Evolutionary conservation across 768 basidiomycete genomes (phyloP).

Genomic region (Auricularia sp.): DNA sequence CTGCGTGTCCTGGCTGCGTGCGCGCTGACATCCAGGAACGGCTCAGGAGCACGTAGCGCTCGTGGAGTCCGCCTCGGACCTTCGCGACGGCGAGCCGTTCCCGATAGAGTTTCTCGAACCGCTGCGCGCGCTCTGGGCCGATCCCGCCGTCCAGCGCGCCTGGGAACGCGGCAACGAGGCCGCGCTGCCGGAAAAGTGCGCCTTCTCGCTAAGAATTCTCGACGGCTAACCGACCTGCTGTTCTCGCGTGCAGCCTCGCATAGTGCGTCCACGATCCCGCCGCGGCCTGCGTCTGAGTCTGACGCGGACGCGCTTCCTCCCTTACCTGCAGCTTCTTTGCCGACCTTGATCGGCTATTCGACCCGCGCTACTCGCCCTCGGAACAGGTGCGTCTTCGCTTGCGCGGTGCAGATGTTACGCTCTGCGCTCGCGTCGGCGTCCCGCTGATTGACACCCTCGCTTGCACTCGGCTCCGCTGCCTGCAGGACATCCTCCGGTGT

Average conservation of each 20-base stretch:
- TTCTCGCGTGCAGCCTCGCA: slow-evolving; percentile 33
- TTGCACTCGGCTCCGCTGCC: neutral
- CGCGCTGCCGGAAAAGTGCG: slow-evolving; percentile 82
- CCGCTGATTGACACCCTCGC: too few relatives aligned
- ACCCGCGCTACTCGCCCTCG: slow-evolving; percentile 57
- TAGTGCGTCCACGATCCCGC: slow-evolving; percentile 27
- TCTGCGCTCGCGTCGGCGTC: neutral
- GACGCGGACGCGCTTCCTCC: neutral
- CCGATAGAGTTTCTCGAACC: slow-evolving; percentile 58
- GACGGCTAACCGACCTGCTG: neutral
- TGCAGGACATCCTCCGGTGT: slow-evolving; percentile 68
- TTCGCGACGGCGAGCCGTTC: slow-evolving; percentile 75
- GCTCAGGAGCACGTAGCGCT: slow-evolving; percentile 40
- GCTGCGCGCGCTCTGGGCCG: slow-evolving; percentile 65
- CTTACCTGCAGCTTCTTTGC: slow-evolving; percentile 46
- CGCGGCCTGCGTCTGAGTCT: neutral
- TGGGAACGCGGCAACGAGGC: slow-evolving; percentile 81
- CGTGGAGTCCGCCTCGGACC: slow-evolving; percentile 57
- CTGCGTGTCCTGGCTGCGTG: neutral
- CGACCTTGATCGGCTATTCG: slow-evolving; percentile 71
- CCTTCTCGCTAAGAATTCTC: neutral
- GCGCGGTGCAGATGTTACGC: neutral
- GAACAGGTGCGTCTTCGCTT: slow-evolving; percentile 37
- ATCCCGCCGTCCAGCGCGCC: slow-evolving; percentile 64
- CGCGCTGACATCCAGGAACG: neutral